Base-by-base conservation (phyloP, 208 protist genomes). In the Wallacemonas sp. region DNA sequence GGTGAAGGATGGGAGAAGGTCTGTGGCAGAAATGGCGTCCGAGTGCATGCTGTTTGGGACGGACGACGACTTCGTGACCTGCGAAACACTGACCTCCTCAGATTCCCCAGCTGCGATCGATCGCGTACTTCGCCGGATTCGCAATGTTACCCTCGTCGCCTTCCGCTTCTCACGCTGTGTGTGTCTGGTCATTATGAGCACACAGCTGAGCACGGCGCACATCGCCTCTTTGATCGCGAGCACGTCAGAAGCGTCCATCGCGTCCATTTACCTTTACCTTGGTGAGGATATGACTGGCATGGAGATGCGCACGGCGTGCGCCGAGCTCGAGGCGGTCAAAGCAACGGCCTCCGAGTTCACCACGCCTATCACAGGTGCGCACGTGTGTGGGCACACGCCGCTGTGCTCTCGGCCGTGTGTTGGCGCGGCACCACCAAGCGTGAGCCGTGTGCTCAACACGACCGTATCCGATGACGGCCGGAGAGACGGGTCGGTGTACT, bases 41-140 rank as follows among this genome's bases (percentile, higher is more conserved):
- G 71, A 89, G 59, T 93, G 86, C 62, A 70, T 90, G 28, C 51
- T 93, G 17, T 86, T 93, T 66, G 80, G 69, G 33, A 75, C 62
- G 42, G 83, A 90, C 28, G 70, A 66, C 53, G 59, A 47, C 22
- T 63, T 80, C 0, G 68, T 85, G 34, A 27, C 62, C 22, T 79
- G 71, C 44, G 68, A 79, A 44, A 71, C 64, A 11, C 70, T 82
- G 30, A 51, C 67, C 9, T 46, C 66, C 8, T 47, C 21, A 21
- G 66, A 73, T 38, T 30, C 62, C 1, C 34, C 61, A 3, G 56
- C 36, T 2, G 53, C 62, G 2, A 58, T 80, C 27, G 41, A 61
- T 2, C 67, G 67, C 14, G 64, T 79, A 14, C 63, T 85, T 0
- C 38, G 54, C 39, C 9, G 62, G 8, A 51, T 86, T 28, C 45